Evolutionary conservation across 805 yeast genomes (phyloP).

Genomic region (Hanseniaspora osmophila): DNA sequence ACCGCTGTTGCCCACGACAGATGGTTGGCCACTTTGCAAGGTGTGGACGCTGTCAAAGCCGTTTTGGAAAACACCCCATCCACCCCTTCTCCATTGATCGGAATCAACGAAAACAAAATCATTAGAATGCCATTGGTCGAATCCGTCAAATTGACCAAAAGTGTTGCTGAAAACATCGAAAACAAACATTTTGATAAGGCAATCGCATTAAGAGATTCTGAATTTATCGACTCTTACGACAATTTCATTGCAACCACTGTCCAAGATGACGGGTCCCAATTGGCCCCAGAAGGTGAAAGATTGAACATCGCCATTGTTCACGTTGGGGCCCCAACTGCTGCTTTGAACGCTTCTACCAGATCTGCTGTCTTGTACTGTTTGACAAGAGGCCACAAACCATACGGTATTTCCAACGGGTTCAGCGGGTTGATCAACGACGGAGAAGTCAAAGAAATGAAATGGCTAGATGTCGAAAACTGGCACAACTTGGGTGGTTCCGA

Average conservation of each 20-base stretch:
- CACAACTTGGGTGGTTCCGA: constrained; percentile 86
- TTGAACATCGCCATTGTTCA: constrained; percentile 74
- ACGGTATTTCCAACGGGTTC: constrained; percentile 87
- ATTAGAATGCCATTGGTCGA: constrained; percentile 56
- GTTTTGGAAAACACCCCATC: constrained; percentile 53
- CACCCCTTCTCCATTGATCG: constrained; percentile 71
- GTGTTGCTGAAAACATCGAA: constrained; percentile 58
- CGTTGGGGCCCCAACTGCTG: constrained; percentile 97
- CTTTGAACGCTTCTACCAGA: constrained; percentile 81
- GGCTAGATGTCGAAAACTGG: constrained; percentile 87
- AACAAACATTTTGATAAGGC: constrained; percentile 55
- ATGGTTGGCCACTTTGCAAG: constrained; percentile 60
- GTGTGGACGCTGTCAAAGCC: constrained; percentile 70
- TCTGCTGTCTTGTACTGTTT: constrained; percentile 84
- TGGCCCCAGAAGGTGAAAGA: constrained; percentile 44
- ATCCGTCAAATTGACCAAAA: constrained; percentile 56
- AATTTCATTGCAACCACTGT: constrained; percentile 56
- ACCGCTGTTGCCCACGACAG: constrained; percentile 66
- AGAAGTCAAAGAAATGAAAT: constrained; percentile 54
- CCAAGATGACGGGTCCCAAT: constrained; percentile 43
- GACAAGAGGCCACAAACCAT: constrained; percentile 81
- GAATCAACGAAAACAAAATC: constrained; percentile 55
- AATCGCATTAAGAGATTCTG: constrained; percentile 56
- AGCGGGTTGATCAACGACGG: constrained; percentile 84
- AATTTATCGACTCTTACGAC: constrained; percentile 47